A percentile compares a stretch with the other conserved stretches of the same genome.
Conservation (phyloP, 2,329 filamentous ascomycete genomes). For the Orbilia quercus region DNA sequence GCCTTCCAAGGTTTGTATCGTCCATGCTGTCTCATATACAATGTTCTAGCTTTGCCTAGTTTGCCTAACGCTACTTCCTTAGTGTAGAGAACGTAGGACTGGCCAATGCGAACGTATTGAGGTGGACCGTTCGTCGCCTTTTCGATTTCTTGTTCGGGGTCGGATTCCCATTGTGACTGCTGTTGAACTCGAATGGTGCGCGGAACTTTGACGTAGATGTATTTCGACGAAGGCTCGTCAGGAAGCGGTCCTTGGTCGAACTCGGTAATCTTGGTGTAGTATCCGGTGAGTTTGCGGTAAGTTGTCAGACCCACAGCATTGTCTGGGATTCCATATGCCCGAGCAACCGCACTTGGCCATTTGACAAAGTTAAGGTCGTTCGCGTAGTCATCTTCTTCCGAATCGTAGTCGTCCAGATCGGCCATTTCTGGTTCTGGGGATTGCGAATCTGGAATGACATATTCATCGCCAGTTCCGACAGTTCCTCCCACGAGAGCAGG, state of each 20-base stretch:
- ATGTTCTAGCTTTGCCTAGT: slow-evolving; percentile 46
- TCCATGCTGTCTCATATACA: slow-evolving; percentile 54
- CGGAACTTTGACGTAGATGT: slow-evolving; percentile 52
- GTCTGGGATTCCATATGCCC: slow-evolving; percentile 50
- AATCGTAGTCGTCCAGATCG: slow-evolving; percentile 51
- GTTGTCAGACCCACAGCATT: slow-evolving; percentile 34
- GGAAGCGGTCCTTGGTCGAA: slow-evolving; percentile 52
- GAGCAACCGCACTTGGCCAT: slow-evolving; percentile 52
- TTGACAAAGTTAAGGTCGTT: slow-evolving; percentile 56
- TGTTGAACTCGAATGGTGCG: slow-evolving; percentile 52
- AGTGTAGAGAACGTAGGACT: slow-evolving; percentile 52
- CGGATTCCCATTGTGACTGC: slow-evolving; percentile 54
- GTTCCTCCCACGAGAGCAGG: slow-evolving; percentile 46
- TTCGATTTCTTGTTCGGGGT: slow-evolving; percentile 48
- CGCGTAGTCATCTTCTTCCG: slow-evolving; percentile 51
- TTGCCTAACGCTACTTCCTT: slow-evolving; percentile 53
- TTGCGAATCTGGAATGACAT: slow-evolving; percentile 51
- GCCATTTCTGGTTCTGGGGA: slow-evolving; percentile 47
- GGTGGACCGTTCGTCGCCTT: slow-evolving; percentile 48
- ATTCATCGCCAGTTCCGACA: slow-evolving; percentile 36
- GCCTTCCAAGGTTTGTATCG: slow-evolving; percentile 54
- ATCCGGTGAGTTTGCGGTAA: slow-evolving; percentile 49
- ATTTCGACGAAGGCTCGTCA: slow-evolving; percentile 51
- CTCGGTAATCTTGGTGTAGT: slow-evolving; percentile 53
- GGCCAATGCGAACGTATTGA: slow-evolving; percentile 52